phyloP scores from a whole-genome alignment of 139 green algal species.

The Cymbomonas tetramitiformis region DNA sequence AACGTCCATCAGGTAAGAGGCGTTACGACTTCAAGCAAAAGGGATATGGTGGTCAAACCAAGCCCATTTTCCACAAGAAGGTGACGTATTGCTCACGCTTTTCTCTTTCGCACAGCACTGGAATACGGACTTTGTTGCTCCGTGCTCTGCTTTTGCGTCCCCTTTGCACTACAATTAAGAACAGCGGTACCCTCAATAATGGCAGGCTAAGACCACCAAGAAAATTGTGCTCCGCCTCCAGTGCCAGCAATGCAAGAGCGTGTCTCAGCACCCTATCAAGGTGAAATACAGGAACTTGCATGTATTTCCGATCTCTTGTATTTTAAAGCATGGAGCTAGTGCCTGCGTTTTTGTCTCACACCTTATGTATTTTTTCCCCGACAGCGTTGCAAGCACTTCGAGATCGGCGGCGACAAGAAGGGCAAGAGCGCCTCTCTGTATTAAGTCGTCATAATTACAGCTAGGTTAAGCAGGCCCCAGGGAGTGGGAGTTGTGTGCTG shows the following conservation, averaged over 20 bases:
- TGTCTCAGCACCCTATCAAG: constrained; percentile 89
- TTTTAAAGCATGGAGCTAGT: not conserved
- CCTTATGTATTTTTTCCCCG: constrained; percentile 40
- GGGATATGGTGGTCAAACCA: constrained; percentile 95
- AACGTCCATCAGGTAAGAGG: constrained; percentile 95
- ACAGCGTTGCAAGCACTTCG: constrained; percentile 99
- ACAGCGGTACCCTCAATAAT: no score
- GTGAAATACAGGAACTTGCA: constrained; percentile 25
- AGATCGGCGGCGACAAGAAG: constrained; percentile 97
- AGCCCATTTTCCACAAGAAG: constrained; percentile 99
- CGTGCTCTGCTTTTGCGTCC: no score
- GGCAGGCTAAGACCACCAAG: constrained; percentile 98
- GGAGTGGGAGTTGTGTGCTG: no score
- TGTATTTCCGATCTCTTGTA: not conserved
- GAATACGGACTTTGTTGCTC: not conserved
- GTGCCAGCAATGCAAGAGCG: constrained; percentile 86
- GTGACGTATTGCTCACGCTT: constrained; percentile 28
- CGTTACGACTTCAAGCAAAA: constrained; percentile 98
- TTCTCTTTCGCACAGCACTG: not conserved
- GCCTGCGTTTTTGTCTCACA: not conserved
- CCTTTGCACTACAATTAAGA: no score
- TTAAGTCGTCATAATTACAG: no score
- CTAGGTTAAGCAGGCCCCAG: no score
- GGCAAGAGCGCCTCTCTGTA: constrained; percentile 58
- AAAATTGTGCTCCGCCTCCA: constrained; percentile 96